These are phyloP conservation scores for Lactifluus volemus DNA, from an alignment of 768 basidiomycete species.

Conservation along the genomic window DNA sequence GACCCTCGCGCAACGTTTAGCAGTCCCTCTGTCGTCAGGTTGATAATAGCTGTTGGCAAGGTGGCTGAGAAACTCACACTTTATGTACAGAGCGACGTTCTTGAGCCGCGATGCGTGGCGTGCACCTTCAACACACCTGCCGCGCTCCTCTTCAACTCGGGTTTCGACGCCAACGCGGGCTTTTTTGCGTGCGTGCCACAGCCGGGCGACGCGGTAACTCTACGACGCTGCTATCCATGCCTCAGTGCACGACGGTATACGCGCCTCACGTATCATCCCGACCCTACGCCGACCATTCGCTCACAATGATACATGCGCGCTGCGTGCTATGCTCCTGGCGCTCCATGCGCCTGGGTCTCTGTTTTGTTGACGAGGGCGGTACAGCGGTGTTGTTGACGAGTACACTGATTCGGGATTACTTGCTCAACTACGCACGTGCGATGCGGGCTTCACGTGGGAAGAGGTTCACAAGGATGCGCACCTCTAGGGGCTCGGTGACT, in stretches of 20 bases:
- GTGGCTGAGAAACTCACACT: conserved; percentile 76
- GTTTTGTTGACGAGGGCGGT: background rate
- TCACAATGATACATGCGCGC: conserved; percentile 58
- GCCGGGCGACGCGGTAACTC: conserved; percentile 62
- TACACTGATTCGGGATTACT: conserved; percentile 65
- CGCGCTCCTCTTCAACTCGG: conserved; percentile 83
- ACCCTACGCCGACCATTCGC: conserved; percentile 35
- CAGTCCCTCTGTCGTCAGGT: conserved; percentile 82
- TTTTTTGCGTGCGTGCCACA: conserved; percentile 81
- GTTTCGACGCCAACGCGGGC: conserved; percentile 88
- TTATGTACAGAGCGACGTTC: conserved; percentile 89
- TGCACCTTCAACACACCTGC: conserved; percentile 59
- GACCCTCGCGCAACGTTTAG: conserved; percentile 92
- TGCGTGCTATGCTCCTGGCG: conserved; percentile 37
- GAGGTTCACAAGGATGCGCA: conserved; percentile 98
- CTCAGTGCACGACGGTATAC: conserved; percentile 83
- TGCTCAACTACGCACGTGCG: conserved; percentile 90
- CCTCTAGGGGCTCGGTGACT: conserved; percentile 97
- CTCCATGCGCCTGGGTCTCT: conserved; percentile 24
- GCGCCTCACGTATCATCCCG: conserved; percentile 24
- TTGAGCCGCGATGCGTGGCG: too few relatives aligned
- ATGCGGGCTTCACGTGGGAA: conserved; percentile 96
- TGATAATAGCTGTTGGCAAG: conserved; percentile 95
- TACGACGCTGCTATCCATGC: conserved; percentile 90
- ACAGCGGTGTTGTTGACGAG: conserved; percentile 72